phyloP scores from a whole-genome alignment of 164 flowering plant species.

The Tetracentron sinense region DNA sequence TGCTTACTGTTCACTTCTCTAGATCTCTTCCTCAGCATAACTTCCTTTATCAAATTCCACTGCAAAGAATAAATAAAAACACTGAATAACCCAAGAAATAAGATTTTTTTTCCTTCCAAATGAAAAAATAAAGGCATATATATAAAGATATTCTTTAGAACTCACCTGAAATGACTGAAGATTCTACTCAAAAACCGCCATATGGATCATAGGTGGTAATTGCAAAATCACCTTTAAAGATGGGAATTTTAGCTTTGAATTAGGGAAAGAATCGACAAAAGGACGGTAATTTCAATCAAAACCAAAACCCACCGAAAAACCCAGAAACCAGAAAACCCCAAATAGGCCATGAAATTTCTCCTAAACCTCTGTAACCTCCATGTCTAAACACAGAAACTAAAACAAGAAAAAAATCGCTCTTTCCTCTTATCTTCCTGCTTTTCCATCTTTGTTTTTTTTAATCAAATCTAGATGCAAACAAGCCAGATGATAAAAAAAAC shows the following conservation, averaged over 20 bases:
- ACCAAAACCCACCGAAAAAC: too few species aligned
- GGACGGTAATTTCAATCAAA: too few species aligned
- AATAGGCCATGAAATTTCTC: too few species aligned
- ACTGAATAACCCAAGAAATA: neutral
- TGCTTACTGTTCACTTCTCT: constrained; percentile 14
- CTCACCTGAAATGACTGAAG: neutral
- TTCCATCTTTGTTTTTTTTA: neutral
- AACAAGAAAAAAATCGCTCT: neutral
- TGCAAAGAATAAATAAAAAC: too few species aligned
- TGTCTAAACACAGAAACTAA: constrained; percentile 3
- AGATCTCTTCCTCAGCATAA: constrained; percentile 23
- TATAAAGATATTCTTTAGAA: neutral
- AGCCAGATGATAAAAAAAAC: constrained; percentile 22
- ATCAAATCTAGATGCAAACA: constrained; percentile 6
- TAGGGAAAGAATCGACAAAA: too few species aligned
- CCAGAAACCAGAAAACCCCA: constrained; percentile 9
- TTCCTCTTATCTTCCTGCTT: neutral
- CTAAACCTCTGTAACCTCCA: constrained; percentile 22
- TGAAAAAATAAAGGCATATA: neutral
- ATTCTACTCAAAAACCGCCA: neutral
- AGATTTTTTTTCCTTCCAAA: neutral
- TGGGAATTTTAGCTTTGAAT: too few species aligned
- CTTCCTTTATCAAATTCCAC: too few species aligned
- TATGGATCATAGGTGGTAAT: too few species aligned
- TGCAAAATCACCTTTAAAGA: too few species aligned